Evolutionary conservation across 257 asterid genomes (phyloP).

Genomic region (Solanum clarkiae): DNA sequence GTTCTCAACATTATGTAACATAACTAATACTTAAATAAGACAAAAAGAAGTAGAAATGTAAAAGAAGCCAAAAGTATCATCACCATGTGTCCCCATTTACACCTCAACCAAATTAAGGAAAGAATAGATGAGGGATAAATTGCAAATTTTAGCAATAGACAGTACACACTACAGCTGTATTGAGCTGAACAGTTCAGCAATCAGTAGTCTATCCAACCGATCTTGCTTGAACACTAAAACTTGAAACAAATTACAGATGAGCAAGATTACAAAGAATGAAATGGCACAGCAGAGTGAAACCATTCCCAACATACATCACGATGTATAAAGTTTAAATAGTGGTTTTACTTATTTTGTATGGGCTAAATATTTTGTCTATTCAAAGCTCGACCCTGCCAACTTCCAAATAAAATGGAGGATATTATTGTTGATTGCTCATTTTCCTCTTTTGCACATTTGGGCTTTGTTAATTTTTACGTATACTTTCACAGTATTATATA

Average conservation of each 20-base stretch:
- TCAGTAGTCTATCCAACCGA: neutral
- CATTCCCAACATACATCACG: neutral
- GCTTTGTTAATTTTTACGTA: neutral
- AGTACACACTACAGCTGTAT: neutral
- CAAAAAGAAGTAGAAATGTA: neutral
- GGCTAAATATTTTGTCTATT: neutral
- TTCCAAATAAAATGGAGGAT: neutral
- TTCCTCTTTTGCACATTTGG: neutral
- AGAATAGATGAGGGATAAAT: neutral
- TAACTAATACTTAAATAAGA: neutral
- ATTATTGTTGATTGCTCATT: neutral
- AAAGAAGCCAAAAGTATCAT: neutral
- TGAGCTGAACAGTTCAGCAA: neutral
- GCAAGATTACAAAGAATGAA: neutral
- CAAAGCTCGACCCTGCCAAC: neutral
- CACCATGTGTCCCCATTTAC: neutral
- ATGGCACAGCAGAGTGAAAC: neutral
- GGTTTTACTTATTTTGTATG: neutral
- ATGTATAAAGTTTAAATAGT: neutral
- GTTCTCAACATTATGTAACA: neutral
- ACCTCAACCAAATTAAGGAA: neutral
- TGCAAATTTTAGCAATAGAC: neutral
- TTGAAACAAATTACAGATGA: neutral
- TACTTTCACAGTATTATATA: neutral
- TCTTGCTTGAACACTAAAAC: neutral